Evolutionary conservation across 495 filamentous ascomycete genomes (phyloP).

Genomic region (Penicillium fimorum): DNA sequence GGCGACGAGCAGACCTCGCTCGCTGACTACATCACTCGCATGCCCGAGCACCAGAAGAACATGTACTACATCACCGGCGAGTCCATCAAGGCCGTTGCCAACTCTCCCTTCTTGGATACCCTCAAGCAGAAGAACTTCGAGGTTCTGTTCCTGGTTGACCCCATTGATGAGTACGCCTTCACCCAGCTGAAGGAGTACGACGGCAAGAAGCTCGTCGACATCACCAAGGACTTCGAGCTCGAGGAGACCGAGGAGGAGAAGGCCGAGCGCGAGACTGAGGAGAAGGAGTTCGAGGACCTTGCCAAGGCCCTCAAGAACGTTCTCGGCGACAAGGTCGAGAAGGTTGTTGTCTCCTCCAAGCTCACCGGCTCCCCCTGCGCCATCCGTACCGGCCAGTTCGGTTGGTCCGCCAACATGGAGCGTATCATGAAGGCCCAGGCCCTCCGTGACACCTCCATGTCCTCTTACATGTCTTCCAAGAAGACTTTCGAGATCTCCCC

Average conservation of each 20-base stretch:
- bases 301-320: slow-evolving; percentile 98
- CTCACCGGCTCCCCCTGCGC: slow-evolving; percentile 92
- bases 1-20: slow-evolving; percentile 94
- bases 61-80: slow-evolving; percentile 99
- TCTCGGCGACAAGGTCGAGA: slow-evolving; percentile 99
- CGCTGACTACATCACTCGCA: slow-evolving; percentile 94
- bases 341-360: slow-evolving; percentile 99
- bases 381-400: slow-evolving; percentile 99
- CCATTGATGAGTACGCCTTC: slow-evolving; percentile 99
- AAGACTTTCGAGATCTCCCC: slow-evolving; percentile 99
- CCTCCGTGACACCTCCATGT: slow-evolving; percentile 99
- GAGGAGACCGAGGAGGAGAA: slow-evolving; percentile 99
- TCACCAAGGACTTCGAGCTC: slow-evolving; percentile 99
- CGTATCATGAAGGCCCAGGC: slow-evolving; percentile 99
- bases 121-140: slow-evolving; percentile 99
- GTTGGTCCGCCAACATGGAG: slow-evolving; percentile 99
- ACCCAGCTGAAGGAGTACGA: slow-evolving; percentile 99
- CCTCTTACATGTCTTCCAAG: slow-evolving; percentile 99
- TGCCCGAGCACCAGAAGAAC: slow-evolving; percentile 99
- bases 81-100: slow-evolving; percentile 94
- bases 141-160: slow-evolving; percentile 98
- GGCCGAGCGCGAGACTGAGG: slow-evolving; percentile 89
- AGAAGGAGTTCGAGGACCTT: slow-evolving; percentile 94
- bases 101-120: slow-evolving; percentile 98
- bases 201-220: slow-evolving; percentile 99